Evolutionary conservation across 805 yeast species (phyloP).

Genomic region (Kodamaea leandrae): DNA sequence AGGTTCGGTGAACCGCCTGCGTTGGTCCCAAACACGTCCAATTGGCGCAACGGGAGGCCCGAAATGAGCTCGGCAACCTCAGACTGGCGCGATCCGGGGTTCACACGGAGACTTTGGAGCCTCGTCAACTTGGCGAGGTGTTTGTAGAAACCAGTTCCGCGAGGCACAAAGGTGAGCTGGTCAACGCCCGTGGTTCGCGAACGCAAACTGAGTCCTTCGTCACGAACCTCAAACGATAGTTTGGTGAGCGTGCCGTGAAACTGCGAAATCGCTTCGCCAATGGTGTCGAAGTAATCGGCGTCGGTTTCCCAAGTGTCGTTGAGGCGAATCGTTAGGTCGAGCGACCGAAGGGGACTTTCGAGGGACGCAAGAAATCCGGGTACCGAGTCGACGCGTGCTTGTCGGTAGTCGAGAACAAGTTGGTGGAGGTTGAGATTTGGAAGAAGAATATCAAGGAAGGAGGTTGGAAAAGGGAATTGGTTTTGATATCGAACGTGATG

Average conservation of each 20-base stretch:
- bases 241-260: constrained; percentile 25
- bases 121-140: constrained; percentile 14
- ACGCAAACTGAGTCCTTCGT: constrained; percentile 22
- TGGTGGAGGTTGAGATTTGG: too few species aligned
- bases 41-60: constrained; percentile 24
- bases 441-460: constrained; percentile 27
- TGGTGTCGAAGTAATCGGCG: constrained; percentile 1
- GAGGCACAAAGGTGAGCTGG: constrained; percentile 8
- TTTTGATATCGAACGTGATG: too few species aligned
- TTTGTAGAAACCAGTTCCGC: constrained; percentile 9
- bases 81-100: constrained; percentile 29
- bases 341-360: constrained; percentile 22
- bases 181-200: constrained; percentile 8
- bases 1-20: constrained; percentile 54
- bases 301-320: constrained; percentile 26
- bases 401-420: constrained; percentile 41
- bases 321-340: constrained; percentile 42
- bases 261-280: constrained; percentile 2
- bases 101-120: constrained; percentile 41
- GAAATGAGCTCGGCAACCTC: constrained; percentile 23
- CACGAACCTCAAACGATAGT: constrained; percentile 41
- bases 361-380: constrained; percentile 30
- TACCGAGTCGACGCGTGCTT: constrained; percentile 40
- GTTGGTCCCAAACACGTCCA: constrained; percentile 49
- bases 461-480: constrained; percentile 8